Evolutionary conservation across 805 yeast genomes (phyloP).

Genomic region (Zygosaccharomyces rouxii): DNA sequence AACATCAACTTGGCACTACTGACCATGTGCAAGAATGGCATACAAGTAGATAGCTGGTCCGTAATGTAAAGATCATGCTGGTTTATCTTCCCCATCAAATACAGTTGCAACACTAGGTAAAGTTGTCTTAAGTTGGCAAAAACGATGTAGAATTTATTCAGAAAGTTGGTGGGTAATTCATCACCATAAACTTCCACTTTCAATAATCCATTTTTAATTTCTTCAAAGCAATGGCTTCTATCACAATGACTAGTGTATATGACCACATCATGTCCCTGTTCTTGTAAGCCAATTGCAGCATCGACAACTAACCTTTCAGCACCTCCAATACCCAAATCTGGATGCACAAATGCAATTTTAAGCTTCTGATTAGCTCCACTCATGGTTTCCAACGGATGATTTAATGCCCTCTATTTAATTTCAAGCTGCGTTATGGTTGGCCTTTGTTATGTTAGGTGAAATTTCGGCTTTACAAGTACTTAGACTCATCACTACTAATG

Average conservation of each 20-base stretch:
- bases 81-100: slow-evolving; percentile 41
- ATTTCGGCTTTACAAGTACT: not conserved
- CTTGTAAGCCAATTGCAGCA: slow-evolving; percentile 83
- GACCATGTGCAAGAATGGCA: slow-evolving; percentile 55
- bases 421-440: not conserved
- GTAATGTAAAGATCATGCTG: slow-evolving; percentile 70
- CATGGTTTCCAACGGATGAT: not conserved
- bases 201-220: slow-evolving; percentile 56
- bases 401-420: not conserved
- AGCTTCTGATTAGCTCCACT: slow-evolving; percentile 19
- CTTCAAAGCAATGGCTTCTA: slow-evolving; percentile 83
- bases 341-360: slow-evolving; percentile 84
- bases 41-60: slow-evolving; percentile 82
- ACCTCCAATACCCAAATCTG: slow-evolving; percentile 96
- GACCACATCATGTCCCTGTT: slow-evolving; percentile 55
- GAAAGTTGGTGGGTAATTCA: slow-evolving; percentile 64
- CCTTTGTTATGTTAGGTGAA: not conserved
- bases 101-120: slow-evolving; percentile 50
- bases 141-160: slow-evolving; percentile 67
- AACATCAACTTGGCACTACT: slow-evolving; percentile 55
- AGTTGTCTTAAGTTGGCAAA: slow-evolving; percentile 84
- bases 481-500: not conserved
- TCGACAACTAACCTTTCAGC: slow-evolving; percentile 97
- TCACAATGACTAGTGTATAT: slow-evolving; percentile 92
- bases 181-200: slow-evolving; percentile 77